Base-by-base conservation (phyloP, 768 basidiomycete genomes). In the Hydnomerulius pinastri region DNA sequence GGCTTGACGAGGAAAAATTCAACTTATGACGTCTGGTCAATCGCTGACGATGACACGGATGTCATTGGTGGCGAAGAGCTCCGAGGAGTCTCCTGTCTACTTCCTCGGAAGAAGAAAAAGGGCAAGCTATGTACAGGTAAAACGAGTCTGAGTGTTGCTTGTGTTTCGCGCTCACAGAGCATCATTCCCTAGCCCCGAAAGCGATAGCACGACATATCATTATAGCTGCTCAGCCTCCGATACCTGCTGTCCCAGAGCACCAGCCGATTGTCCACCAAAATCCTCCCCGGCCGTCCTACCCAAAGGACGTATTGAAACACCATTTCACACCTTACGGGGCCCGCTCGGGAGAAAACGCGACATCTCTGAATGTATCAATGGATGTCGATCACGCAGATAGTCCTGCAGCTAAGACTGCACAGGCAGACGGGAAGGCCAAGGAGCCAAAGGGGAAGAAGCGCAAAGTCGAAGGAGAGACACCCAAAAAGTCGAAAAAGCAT, bases 11-110 rank as follows among this genome's bases (percentile, higher is more conserved):
- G 77, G 21, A 90, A 86, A 62, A 68, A 75, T 29, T 67, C 73
- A 3, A 68, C 74, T 0, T 87, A 81, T 53, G 86, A 88, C 54
- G 68, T 90, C 6, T 90, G 86, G 87, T 77, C 78, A 17, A 57
- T 87, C 13, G 81, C 76, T 2, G 71, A 75, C 4, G 69, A 69
- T 37, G 66, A 71, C 27, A 43, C 64, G 42, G 56, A 55, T 47
- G 7, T 64, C 2, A 52, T 76, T 15, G 77, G 80, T 0, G 87
- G 79, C 3, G 88, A 89, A 55, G 88, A 90, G 63, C 66, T 88
- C 33, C 78, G 76, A 35, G 66, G 69, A 0, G 61, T 90, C 7
- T 74, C 83, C 3, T 86, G 84, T 63, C 68, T 91, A 3, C 64
- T 90, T 1, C 88, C 88, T 0, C 73, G 86, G 17, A 81, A 74